Evolutionary conservation across 768 basidiomycete genomes (phyloP).

Genomic region (Agrocybe praecox): DNA sequence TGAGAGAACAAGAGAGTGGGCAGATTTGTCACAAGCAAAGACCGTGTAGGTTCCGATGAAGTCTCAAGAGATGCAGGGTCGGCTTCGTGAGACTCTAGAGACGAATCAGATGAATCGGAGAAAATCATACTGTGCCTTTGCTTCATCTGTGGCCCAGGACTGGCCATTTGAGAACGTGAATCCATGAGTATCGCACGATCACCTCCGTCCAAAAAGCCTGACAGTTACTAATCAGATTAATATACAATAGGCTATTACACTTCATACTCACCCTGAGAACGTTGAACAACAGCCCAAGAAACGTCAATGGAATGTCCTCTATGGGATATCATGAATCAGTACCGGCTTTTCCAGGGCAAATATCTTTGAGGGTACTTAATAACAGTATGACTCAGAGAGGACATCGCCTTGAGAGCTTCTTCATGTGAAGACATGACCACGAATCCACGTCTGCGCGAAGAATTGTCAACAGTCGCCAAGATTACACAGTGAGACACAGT

Average conservation of each 20-base stretch:
- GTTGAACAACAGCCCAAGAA: constrained; percentile 88
- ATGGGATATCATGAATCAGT: constrained; percentile 1
- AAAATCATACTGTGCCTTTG: constrained; percentile 26
- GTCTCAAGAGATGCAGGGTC: constrained; percentile 32
- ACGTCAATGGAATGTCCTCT: constrained; percentile 80
- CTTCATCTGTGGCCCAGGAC: constrained; percentile 21
- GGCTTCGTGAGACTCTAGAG: constrained; percentile 28
- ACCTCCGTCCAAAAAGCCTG: constrained; percentile 82
- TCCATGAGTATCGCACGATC: constrained; percentile 72
- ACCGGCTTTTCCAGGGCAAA: neutral
- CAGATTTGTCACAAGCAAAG: constrained; percentile 65
- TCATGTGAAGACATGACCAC: constrained; percentile 78
- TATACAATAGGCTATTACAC: neutral
- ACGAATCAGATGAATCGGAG: constrained; percentile 31
- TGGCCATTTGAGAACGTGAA: constrained; percentile 37
- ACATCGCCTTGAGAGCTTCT: constrained; percentile 73
- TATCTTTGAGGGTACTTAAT: constrained; percentile 49
- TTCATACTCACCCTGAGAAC: constrained; percentile 64
- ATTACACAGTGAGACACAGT: constrained; percentile 78
- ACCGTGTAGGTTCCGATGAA: constrained; percentile 45
- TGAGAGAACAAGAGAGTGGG: constrained; percentile 70
- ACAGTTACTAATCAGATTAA: neutral
- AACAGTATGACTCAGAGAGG: constrained; percentile 63
- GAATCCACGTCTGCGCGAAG: constrained; percentile 82
- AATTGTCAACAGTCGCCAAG: constrained; percentile 81